Evolutionary conservation across 1,139 yeast species (phyloP).

Genomic region (Saccharomyces uvarum): DNA sequence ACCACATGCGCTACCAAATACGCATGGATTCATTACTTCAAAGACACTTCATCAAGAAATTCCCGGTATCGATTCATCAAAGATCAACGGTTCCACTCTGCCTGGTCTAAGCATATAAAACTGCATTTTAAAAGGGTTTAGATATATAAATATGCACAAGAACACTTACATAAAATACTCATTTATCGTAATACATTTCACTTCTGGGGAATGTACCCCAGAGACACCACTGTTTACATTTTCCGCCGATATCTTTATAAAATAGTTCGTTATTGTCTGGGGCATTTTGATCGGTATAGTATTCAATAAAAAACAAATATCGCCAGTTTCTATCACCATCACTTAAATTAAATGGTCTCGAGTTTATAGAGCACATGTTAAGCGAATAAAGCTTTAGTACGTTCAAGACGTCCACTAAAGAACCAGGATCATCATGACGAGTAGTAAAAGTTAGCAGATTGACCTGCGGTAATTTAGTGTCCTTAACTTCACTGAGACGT

Average conservation of each 20-base stretch:
- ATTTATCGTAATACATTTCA: slow-evolving; percentile 28
- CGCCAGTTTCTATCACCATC: slow-evolving; percentile 47
- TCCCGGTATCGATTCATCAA: not conserved
- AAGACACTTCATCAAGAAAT: not conserved
- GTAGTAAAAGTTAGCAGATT: slow-evolving; percentile 62
- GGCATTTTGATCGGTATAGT: slow-evolving; percentile 23
- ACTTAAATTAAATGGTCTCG: slow-evolving; percentile 43
- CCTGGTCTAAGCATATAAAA: slow-evolving; percentile 14
- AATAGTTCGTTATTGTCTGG: slow-evolving; percentile 15
- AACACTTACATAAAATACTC: not conserved
- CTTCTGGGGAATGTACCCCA: slow-evolving; percentile 38
- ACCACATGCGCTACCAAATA: slow-evolving; percentile 1
- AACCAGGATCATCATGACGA: slow-evolving; percentile 64
- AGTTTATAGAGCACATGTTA: slow-evolving; percentile 63
- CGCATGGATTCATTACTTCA: not conserved
- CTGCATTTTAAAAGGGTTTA: not conserved
- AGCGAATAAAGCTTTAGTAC: slow-evolving; percentile 51
- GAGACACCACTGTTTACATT: slow-evolving; percentile 31
- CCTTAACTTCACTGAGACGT: not conserved
- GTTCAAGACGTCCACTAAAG: slow-evolving; percentile 59
- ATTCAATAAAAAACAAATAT: slow-evolving; percentile 75
- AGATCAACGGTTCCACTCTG: slow-evolving; percentile 9
- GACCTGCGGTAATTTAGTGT: slow-evolving; percentile 26
- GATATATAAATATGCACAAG: not conserved
- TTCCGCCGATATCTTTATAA: slow-evolving; percentile 22